Evolutionary conservation across 2,329 filamentous ascomycete genomes (phyloP).

Genomic region (Cadophora sp.): DNA sequence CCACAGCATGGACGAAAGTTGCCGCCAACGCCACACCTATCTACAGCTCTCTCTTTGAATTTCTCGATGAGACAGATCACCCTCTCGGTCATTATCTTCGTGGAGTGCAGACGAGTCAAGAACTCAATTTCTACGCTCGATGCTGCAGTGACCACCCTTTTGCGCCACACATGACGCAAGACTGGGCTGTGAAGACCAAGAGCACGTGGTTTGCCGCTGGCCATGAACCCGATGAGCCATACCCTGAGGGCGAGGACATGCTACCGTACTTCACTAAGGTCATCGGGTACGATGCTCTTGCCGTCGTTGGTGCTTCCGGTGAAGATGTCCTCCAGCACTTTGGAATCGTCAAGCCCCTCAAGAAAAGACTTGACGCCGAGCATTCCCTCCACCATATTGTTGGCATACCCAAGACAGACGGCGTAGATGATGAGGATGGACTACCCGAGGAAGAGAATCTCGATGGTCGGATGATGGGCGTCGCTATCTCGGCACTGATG

Average conservation of each 20-base stretch:
- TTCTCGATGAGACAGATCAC: constrained; percentile 33
- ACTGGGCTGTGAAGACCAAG: constrained; percentile 39
- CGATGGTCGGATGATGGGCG: constrained; percentile 26
- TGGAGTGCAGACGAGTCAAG: constrained; percentile 36
- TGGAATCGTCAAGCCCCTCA: constrained; percentile 26
- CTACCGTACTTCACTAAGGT: constrained; percentile 39
- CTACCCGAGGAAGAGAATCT: constrained; percentile 31
- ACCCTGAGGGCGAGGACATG: constrained; percentile 34
- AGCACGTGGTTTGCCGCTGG: constrained; percentile 33
- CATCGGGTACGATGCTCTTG: constrained; percentile 42
- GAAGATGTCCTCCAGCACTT: constrained; percentile 36
- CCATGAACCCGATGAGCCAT: constrained; percentile 27
- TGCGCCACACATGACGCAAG: constrained; percentile 34
- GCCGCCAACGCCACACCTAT: constrained; percentile 37
- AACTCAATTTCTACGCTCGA: constrained; percentile 37
- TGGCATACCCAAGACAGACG: constrained; percentile 23
- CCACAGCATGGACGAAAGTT: constrained; percentile 38
- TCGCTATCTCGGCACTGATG: constrained; percentile 29
- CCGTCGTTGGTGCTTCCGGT: constrained; percentile 39
- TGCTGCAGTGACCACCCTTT: constrained; percentile 33
- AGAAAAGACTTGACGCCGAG: constrained; percentile 23
- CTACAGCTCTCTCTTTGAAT: constrained; percentile 30
- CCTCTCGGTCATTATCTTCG: constrained; percentile 37
- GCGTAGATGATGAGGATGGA: constrained; percentile 4
- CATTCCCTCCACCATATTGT: constrained; percentile 25